Evolutionary conservation across 805 yeast genomes (phyloP).

Genomic region (Starmerella vitae): DNA sequence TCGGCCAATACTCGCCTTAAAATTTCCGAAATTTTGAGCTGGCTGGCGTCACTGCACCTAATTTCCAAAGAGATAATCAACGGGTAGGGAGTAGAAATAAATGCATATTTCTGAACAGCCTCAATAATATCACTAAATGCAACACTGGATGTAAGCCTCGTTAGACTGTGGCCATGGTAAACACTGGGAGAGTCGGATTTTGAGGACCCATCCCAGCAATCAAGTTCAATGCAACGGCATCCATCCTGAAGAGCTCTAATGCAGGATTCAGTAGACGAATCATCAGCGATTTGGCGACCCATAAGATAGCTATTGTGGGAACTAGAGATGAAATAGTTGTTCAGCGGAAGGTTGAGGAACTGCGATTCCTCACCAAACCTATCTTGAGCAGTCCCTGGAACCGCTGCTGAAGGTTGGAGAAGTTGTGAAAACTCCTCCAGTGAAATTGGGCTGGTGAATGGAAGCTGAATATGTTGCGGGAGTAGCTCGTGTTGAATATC

Average conservation of each 20-base stretch:
- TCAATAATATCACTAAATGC: constrained; percentile 54
- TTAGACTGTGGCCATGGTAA: constrained; percentile 63
- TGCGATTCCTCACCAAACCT: not conserved
- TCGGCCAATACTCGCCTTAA: constrained; percentile 49
- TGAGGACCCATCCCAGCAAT: constrained; percentile 75
- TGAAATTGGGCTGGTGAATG: constrained; percentile 13
- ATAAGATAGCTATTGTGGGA: constrained; percentile 87
- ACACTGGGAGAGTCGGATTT: constrained; percentile 57
- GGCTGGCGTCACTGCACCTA: constrained; percentile 59
- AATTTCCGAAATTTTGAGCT: constrained; percentile 40
- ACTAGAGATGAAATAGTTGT: constrained; percentile 78
- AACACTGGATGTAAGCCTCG: constrained; percentile 53
- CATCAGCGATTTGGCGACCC: constrained; percentile 81
- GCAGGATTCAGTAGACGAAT: constrained; percentile 80
- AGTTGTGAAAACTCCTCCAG: constrained; percentile 30
- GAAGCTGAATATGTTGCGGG: constrained; percentile 5
- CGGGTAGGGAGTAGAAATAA: constrained; percentile 77
- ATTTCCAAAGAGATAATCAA: constrained; percentile 75
- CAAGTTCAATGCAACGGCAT: constrained; percentile 89
- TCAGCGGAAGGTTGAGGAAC: constrained; percentile 52
- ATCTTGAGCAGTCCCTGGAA: constrained; percentile 14
- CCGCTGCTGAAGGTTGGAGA: constrained; percentile 24
- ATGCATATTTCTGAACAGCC: constrained; percentile 71
- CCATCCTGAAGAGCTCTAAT: constrained; percentile 78
- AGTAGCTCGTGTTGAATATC: constrained; percentile 12